Evolutionary conservation across 2,329 filamentous ascomycete genomes (phyloP).

Genomic region (Onygenales sp.): DNA sequence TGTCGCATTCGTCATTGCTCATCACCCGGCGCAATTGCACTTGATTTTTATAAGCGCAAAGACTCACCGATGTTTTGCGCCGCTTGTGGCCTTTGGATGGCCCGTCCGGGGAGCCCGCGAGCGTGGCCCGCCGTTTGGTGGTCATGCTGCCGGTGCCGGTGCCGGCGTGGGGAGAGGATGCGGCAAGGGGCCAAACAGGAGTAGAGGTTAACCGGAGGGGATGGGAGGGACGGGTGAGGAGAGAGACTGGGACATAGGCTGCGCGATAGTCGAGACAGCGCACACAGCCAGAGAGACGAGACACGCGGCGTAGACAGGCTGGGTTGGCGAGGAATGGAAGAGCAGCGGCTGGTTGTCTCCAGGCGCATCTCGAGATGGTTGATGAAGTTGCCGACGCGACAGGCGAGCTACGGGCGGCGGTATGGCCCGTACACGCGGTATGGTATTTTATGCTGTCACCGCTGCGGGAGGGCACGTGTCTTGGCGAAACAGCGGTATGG

Average conservation of each 20-base stretch:
- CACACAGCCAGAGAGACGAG: neutral
- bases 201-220: neutral
- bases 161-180: neutral
- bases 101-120: constrained; percentile 8
- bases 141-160: constrained; percentile 10
- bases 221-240: neutral
- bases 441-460: too few relatives aligned
- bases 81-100: constrained; percentile 10
- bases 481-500: too few relatives aligned
- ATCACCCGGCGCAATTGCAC: neutral
- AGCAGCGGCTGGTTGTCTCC: too few relatives aligned
- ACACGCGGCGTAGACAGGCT: constrained; percentile 23
- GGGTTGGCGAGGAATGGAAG: constrained; percentile 2
- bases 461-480: too few relatives aligned
- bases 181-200: neutral
- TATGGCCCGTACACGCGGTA: too few relatives aligned
- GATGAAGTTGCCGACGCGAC: too few relatives aligned
- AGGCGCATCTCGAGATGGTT: too few relatives aligned
- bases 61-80: constrained; percentile 12
- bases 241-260: neutral
- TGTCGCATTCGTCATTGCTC: neutral
- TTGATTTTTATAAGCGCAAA: neutral
- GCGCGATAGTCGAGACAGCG: neutral
- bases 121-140: constrained; percentile 43
- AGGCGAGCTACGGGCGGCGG: too few relatives aligned